Evolutionary conservation across 495 filamentous ascomycete genomes (phyloP).

Genomic region (Podospora tetraspora): DNA sequence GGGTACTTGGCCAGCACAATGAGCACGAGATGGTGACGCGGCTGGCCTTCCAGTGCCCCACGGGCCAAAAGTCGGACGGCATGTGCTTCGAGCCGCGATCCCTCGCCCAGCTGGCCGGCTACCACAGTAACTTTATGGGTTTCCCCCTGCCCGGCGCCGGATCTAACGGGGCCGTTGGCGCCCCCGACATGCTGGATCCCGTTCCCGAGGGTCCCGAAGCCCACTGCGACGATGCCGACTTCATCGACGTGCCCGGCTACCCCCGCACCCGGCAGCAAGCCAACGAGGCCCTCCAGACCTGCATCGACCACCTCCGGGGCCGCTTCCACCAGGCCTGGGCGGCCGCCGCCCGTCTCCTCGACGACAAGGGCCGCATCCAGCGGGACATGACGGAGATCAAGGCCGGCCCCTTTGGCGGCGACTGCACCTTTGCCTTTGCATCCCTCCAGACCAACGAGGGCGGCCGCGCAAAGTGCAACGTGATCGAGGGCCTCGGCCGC

Average conservation of each 20-base stretch:
- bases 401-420: constrained; percentile 14
- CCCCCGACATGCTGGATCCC: constrained; percentile 27
- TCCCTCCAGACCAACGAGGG: constrained; percentile 15
- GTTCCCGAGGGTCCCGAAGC: constrained; percentile 27
- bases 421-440: constrained; percentile 25
- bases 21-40: constrained; percentile 31
- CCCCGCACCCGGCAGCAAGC: constrained; percentile 20
- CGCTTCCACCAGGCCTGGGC: constrained; percentile 24
- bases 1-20: constrained; percentile 25
- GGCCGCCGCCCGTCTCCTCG: constrained; percentile 12
- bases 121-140: constrained; percentile 21
- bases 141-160: constrained; percentile 20
- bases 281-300: constrained; percentile 21
- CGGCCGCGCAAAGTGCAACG: constrained; percentile 24
- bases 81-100: constrained; percentile 27
- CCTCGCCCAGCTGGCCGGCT: constrained; percentile 27
- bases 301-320: constrained; percentile 25
- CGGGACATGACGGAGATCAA: constrained; percentile 18
- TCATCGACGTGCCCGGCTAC: constrained; percentile 26
- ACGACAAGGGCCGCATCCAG: constrained; percentile 17
- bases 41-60: constrained; percentile 26
- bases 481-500: constrained; percentile 23
- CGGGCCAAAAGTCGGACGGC: constrained; percentile 23
- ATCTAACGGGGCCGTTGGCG: constrained; percentile 27
- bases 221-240: constrained; percentile 30